Percentiles rank a stretch among this genome's conserved stretches.
Evolutionary conservation across 2,329 filamentous ascomycete species (phyloP).

Genomic region (Alternaria sp.): DNA sequence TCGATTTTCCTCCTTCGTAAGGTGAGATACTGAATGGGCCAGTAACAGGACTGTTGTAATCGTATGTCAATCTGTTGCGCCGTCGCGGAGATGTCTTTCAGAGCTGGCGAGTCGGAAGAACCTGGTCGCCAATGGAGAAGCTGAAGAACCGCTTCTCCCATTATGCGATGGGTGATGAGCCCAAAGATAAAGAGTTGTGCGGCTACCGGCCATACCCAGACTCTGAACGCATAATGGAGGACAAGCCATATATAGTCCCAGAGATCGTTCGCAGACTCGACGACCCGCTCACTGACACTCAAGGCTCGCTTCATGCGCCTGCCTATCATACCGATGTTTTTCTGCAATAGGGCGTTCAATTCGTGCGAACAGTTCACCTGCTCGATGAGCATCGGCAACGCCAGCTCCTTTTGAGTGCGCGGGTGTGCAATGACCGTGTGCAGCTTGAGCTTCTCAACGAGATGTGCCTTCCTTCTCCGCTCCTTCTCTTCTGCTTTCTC

Average conservation of each 20-base stretch:
- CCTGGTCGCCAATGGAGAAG: constrained; percentile 85
- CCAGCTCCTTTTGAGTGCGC: constrained; percentile 81
- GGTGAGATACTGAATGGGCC: constrained; percentile 95
- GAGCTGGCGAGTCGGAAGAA: constrained; percentile 73
- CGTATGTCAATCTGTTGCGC: constrained; percentile 98
- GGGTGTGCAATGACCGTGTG: constrained; percentile 82
- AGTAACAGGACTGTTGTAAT: constrained; percentile 97
- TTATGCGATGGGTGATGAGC: constrained; percentile 78
- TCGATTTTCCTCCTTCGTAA: constrained; percentile 86
- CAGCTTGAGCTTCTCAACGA: constrained; percentile 85
- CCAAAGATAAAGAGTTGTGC: constrained; percentile 74
- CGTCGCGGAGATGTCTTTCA: constrained; percentile 95
- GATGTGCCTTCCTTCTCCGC: constrained; percentile 66
- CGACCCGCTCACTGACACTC: constrained; percentile 92
- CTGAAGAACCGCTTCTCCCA: constrained; percentile 78
- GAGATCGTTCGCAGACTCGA: constrained; percentile 88
- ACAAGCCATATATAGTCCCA: constrained; percentile 75
- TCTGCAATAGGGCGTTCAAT: constrained; percentile 82
- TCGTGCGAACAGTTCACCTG: constrained; percentile 98
- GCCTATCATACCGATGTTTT: constrained; percentile 85
- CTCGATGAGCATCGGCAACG: constrained; percentile 80
- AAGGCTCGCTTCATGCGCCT: constrained; percentile 80
- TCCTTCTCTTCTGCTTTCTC: constrained; percentile 74
- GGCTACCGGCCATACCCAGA: constrained; percentile 80
- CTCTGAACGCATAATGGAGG: constrained; percentile 72